These are phyloP conservation scores for Aspergillus hancockii DNA, from an alignment of 495 filamentous ascomycete genomes.

Conservation along the genomic window DNA sequence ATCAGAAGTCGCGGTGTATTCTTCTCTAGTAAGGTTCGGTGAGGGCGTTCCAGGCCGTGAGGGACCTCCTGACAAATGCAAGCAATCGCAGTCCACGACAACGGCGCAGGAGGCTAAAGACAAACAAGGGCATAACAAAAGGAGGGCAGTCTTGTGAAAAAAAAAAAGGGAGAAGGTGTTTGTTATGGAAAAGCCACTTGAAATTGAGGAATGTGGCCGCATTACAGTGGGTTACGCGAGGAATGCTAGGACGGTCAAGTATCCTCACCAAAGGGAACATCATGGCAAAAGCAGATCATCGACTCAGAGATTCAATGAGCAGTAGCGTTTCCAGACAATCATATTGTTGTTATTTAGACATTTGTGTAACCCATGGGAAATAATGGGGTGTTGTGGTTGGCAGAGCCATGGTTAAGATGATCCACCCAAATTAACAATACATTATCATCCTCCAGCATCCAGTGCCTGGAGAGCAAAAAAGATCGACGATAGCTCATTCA, in stretches of 20 bases:
- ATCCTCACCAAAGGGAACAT: conserved; percentile 9
- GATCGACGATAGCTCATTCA: background rate
- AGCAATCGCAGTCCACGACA: conserved; percentile 9
- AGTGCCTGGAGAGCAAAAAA: background rate
- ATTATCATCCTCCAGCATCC: background rate
- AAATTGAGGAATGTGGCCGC: conserved; percentile 36
- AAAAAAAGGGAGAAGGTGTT: conserved; percentile 20
- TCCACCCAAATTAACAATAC: background rate
- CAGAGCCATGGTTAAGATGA: background rate
- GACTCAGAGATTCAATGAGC: background rate
- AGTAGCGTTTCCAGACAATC: background rate
- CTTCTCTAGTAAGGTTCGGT: background rate
- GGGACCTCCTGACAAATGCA: conserved; percentile 7
- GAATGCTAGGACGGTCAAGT: conserved; percentile 32
- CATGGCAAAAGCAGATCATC: background rate
- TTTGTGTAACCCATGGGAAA: background rate
- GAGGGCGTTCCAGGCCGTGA: background rate
- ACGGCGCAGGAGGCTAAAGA: conserved; percentile 16
- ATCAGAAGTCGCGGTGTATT: background rate
- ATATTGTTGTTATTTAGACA: background rate
- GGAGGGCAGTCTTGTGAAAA: conserved; percentile 6
- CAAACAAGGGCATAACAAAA: conserved; percentile 18
- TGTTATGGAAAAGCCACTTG: conserved; percentile 39
- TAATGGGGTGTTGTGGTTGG: background rate
- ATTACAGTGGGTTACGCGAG: conserved; percentile 30